phyloP scores from a whole-genome alignment of 179 eudicot genomes.

The Heliamphora pulchella region DNA sequence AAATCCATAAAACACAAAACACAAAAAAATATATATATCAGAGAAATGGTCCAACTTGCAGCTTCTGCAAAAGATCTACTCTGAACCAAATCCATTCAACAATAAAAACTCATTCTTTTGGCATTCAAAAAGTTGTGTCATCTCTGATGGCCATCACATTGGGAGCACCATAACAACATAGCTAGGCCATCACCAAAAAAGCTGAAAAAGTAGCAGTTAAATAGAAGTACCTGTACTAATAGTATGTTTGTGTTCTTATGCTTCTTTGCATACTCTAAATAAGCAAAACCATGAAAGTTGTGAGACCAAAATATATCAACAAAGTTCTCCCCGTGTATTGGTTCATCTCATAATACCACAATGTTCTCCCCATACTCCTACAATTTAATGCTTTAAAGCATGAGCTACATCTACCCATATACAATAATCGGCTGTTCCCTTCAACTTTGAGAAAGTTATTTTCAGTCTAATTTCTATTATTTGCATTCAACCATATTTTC shows the following conservation, averaged over 20 bases:
- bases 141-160: constrained; percentile 3
- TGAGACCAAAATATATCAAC: background rate
- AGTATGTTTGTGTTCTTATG: background rate
- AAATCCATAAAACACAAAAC: background rate
- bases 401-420: no score
- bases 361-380: no score
- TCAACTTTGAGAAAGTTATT: no score
- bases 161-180: background rate
- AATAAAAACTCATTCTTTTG: background rate
- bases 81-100: constrained; percentile 4
- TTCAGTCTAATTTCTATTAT: no score
- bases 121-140: background rate
- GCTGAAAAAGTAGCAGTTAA: background rate
- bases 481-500: no score
- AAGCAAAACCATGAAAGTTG: background rate
- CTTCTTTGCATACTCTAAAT: background rate
- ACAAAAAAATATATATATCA: constrained; percentile 20
- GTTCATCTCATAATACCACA: no score
- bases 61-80: background rate
- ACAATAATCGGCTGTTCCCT: no score
- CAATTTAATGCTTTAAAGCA: no score
- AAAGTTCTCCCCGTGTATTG: background rate
- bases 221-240: background rate
- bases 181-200: constrained; percentile 2
- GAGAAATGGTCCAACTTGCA: constrained; percentile 4